phyloP scores from a whole-genome alignment of 2,329 filamentous ascomycete genomes.

The Ceratocystis destructans region DNA sequence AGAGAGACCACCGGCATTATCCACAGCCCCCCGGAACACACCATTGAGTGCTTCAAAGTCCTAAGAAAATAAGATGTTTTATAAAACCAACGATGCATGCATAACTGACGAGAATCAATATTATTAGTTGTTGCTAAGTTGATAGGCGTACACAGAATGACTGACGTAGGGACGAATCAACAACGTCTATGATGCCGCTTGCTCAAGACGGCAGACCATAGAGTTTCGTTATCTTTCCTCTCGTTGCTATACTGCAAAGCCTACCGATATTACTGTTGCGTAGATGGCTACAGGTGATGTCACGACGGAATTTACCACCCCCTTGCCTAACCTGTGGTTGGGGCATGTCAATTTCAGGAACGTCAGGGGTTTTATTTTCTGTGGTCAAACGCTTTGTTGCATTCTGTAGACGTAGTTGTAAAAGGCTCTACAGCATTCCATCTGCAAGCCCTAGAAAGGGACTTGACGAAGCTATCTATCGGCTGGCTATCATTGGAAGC shows the following conservation, averaged over 20 bases:
- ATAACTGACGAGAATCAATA: background rate
- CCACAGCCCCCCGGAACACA: constrained; percentile 12
- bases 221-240: background rate
- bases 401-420: background rate
- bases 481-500: background rate
- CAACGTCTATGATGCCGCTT: background rate
- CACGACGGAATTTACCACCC: background rate
- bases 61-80: constrained; percentile 1
- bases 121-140: too few species aligned
- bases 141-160: background rate
- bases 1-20: constrained; percentile 22
- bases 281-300: background rate
- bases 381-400: background rate
- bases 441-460: background rate
- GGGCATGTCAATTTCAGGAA: background rate
- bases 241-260: background rate
- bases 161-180: background rate
- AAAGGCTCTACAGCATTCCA: background rate
- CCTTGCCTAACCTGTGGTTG: background rate
- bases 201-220: background rate
- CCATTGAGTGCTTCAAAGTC: constrained; percentile 9
- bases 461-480: background rate
- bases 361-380: background rate
- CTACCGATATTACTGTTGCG: background rate
- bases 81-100: background rate